phyloP scores from a whole-genome alignment of 139 green algal genomes.

The Closterium sp. region DNA sequence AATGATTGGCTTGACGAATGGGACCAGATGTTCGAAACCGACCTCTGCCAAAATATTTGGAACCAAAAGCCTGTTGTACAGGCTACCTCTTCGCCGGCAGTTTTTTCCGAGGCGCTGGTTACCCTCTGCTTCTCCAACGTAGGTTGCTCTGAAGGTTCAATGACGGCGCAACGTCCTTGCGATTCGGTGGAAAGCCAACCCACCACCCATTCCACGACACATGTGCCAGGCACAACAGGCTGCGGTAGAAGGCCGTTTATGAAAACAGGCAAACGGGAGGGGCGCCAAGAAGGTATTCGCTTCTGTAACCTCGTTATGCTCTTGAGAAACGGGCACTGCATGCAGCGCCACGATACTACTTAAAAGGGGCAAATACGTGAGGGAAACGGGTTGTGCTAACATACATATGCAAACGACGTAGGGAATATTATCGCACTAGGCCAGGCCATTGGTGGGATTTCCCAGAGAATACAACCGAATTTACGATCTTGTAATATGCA shows the following conservation, averaged over 20 bases:
- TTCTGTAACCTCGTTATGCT: background rate
- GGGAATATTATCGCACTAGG: too few relatives aligned
- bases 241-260: background rate
- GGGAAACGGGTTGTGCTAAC: too few relatives aligned
- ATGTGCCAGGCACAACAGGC: background rate
- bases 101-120: too few relatives aligned
- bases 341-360: too few relatives aligned
- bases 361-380: too few relatives aligned
- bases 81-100: too few relatives aligned
- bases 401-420: too few relatives aligned
- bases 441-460: too few relatives aligned
- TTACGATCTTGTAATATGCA: too few relatives aligned
- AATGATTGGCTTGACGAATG: background rate
- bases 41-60: background rate
- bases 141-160: background rate
- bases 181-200: background rate
- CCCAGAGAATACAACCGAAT: too few relatives aligned
- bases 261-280: background rate
- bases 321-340: too few relatives aligned
- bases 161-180: background rate
- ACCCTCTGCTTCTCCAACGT: background rate
- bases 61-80: background rate
- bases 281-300: background rate
- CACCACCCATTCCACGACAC: background rate
- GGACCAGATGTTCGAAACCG: background rate